Conservation (phyloP, 2,329 filamentous ascomycete species). For the Ophiognomonia clavigignenti-juglandacearum region DNA sequence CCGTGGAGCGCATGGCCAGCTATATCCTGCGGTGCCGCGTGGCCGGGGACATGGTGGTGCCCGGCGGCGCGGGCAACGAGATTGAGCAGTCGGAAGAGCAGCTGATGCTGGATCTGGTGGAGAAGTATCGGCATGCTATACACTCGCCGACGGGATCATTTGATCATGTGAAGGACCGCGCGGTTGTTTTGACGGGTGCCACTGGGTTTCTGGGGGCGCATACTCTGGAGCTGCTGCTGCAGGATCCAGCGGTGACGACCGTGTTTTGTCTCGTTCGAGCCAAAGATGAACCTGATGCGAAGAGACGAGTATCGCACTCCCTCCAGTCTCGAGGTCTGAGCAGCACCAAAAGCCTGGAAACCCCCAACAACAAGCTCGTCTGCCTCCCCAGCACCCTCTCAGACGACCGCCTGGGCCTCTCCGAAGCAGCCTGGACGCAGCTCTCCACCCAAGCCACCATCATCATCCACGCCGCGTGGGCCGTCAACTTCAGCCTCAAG, state of each 20-base stretch:
- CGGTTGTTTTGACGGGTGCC: conserved; percentile 23
- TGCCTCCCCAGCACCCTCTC: conserved; percentile 45
- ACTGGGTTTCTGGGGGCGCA: conserved; percentile 40
- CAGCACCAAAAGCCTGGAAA: conserved; percentile 18
- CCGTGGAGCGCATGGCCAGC: conserved; percentile 29
- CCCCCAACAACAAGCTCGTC: conserved; percentile 32
- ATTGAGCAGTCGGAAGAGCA: conserved; percentile 14
- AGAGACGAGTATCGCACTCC: conserved; percentile 33
- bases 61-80: not conserved
- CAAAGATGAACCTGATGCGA: conserved; percentile 33
- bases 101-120: conserved; percentile 23
- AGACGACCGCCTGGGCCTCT: conserved; percentile 42
- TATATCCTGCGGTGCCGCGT: conserved; percentile 19
- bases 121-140: conserved; percentile 23
- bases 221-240: conserved; percentile 39
- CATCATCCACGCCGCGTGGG: conserved; percentile 48
- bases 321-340: conserved; percentile 1
- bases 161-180: conserved; percentile 9
- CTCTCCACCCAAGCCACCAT: conserved; percentile 39
- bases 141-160: not conserved
- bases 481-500: conserved; percentile 50
- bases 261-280: conserved; percentile 56
- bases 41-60: conserved; percentile 2
- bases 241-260: conserved; percentile 29
- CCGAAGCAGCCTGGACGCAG: conserved; percentile 30